Evolutionary conservation across 1,139 yeast genomes (phyloP), one percentile per base, ranked within the genome.

Genomic region (Debaryomyces udenii): DNA sequence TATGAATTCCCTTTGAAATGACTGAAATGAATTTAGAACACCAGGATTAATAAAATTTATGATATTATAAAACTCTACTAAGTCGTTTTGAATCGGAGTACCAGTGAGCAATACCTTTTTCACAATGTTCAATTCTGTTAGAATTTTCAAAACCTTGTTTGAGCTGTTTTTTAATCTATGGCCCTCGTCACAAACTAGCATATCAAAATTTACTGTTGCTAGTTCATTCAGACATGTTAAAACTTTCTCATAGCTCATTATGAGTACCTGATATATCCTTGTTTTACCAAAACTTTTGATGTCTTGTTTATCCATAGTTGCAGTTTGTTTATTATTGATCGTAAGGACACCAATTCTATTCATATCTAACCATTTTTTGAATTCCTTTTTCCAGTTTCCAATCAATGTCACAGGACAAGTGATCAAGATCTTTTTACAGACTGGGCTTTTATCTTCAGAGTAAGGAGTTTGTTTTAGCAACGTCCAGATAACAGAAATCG

Each of bases 151-250:
- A 0, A 86, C 81, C 58, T 89, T 89, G 46, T 86, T 88, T 10
- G 80, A 61, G 20, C 76, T 72, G 51, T 77, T 86, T 53, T 91
- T 91, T 48, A 91, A 69, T 39, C 96, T 71, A 59, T 91, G 98
- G 2, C 97, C 99, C 59, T 94, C 99, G 60, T 94, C 99, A 61
- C 99, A 93, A 0, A 94, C 78, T 29, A 94, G 65, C 16, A 93
- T 54, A 56, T 90, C 98, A 51, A 88, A 78, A 2, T 68, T 62
- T 2, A 75, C 70, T 1, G 68, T 59, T 1, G 64, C 52, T 18
- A 91, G 55, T 42, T 81, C 87, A 4, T 74, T 73, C n/a, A 72
- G 68, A 52, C 83, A 68, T 3, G 77, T 69, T 18, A 84, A 62
- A 29, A 88, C 70, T 54, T 87, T 86, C 55, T 94, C 99, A 58